A percentile compares a stretch with the other conserved stretches of the same genome.
Evolutionary conservation across 1,284 basidiomycete species (phyloP).

Genomic region (Bjerkandera adusta): DNA sequence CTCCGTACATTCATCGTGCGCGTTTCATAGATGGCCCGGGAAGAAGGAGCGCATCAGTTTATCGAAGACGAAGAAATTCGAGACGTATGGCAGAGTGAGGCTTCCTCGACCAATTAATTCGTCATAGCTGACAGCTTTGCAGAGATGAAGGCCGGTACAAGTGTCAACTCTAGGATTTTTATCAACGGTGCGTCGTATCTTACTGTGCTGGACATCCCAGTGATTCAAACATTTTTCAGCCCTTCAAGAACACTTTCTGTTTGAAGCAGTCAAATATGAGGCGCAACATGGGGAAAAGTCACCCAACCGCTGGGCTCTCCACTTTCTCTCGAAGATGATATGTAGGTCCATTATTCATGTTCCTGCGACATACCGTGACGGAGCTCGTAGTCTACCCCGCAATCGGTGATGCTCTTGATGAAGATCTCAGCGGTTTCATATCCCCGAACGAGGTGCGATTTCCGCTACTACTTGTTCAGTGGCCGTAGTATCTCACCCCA

Average conservation of each 20-base stretch:
- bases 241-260: conserved; percentile 27
- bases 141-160: conserved; percentile 18
- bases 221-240: conserved; percentile 19
- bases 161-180: conserved; percentile 22
- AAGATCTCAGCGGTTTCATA: conserved; percentile 32
- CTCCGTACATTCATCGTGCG: too few relatives aligned
- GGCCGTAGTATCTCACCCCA: not conserved
- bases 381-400: conserved; percentile 25
- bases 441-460: conserved; percentile 32
- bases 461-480: too few relatives aligned
- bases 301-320: conserved; percentile 30
- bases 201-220: not conserved
- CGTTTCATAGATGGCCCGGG: too few relatives aligned
- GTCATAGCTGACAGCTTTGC: not conserved
- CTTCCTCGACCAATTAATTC: not conserved
- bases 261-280: conserved; percentile 21
- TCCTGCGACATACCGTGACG: too few relatives aligned
- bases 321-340: conserved; percentile 32
- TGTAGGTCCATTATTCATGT: conserved; percentile 25
- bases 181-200: conserved; percentile 14
- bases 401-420: conserved; percentile 34
- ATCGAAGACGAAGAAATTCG: conserved; percentile 31
- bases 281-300: conserved; percentile 19
- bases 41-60: conserved; percentile 31
- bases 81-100: conserved; percentile 30